A percentile compares a stretch with the other conserved stretches of the same genome.
phyloP scores from a whole-genome alignment of 2,329 filamentous ascomycete genomes.

The Pseudocercospora macadamiae region DNA sequence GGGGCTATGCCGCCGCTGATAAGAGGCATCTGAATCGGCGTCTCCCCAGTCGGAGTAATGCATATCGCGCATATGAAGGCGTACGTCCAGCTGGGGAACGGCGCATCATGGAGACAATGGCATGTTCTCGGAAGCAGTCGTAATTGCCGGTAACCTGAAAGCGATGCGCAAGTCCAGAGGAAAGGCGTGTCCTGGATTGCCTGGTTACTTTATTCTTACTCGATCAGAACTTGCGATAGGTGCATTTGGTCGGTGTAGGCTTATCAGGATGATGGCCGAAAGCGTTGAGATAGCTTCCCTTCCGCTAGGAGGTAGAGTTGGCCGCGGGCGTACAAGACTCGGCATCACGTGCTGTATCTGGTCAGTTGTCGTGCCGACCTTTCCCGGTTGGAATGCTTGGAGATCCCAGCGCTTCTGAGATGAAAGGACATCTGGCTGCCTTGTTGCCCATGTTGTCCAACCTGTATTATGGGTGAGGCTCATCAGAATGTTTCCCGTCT shows the following conservation, averaged over 20 bases:
- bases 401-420: no score
- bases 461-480: no score
- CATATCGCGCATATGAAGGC: slow-evolving; percentile 18
- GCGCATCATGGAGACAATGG: background rate
- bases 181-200: background rate
- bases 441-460: no score
- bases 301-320: background rate
- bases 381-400: no score
- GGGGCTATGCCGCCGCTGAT: slow-evolving; percentile 18
- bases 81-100: slow-evolving; percentile 8
- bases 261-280: background rate
- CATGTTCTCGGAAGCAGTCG: slow-evolving; percentile 1
- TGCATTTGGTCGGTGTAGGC: background rate
- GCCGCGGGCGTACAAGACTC: background rate
- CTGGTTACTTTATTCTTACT: slow-evolving; percentile 23
- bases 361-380: background rate
- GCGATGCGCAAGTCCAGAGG: background rate
- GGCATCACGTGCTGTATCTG: background rate
- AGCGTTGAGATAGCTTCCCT: background rate
- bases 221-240: slow-evolving; percentile 23
- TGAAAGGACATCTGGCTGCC: no score
- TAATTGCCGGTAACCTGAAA: background rate
- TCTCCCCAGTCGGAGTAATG: slow-evolving; percentile 20
- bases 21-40: slow-evolving; percentile 14
- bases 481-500: no score